Percentiles rank a stretch among this genome's conserved stretches.
Conservation (phyloP, 345 rosid genomes). For the Tarenaya hassleriana region DNA sequence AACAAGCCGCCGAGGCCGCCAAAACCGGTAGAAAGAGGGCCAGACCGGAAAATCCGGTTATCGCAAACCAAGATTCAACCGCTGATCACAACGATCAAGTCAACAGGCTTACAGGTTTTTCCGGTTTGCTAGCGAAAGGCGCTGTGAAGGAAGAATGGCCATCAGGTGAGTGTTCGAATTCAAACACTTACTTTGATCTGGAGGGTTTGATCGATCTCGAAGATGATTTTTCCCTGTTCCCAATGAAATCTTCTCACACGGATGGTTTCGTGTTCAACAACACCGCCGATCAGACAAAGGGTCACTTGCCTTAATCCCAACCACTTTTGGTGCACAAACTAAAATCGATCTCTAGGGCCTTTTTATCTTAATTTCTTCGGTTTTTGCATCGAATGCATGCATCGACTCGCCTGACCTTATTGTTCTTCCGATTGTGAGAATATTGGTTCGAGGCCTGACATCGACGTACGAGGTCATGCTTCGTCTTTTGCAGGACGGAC, state of each 20-base stretch:
- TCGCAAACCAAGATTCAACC: no score
- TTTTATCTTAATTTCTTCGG: background rate
- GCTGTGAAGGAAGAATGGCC: constrained; percentile 31
- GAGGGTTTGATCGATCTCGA: constrained; percentile 27
- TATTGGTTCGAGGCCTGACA: constrained; percentile 5
- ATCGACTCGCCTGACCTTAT: constrained; percentile 4
- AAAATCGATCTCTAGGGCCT: constrained; percentile 2
- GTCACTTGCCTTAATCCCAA: constrained; percentile 1
- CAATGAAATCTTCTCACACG: constrained; percentile 14
- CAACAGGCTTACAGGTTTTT: constrained; percentile 8
- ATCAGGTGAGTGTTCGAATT: constrained; percentile 22
- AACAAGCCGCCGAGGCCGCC: constrained; percentile 32
- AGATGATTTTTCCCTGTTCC: constrained; percentile 23
- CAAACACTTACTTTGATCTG: constrained; percentile 26
- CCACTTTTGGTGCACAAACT: no score
- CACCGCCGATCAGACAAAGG: background rate
- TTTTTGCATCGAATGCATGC: background rate
- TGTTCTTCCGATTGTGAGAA: background rate
- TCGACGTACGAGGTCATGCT: no score
- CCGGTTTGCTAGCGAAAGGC: background rate
- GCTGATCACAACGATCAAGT: constrained; percentile 13
- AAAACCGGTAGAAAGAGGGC: constrained; percentile 19
- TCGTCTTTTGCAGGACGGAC: constrained; percentile 14
- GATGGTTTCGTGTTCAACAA: constrained; percentile 27
- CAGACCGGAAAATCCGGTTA: background rate